phyloP scores from a whole-genome alignment of 805 yeast genomes.

The Teunomyces panamensis region DNA sequence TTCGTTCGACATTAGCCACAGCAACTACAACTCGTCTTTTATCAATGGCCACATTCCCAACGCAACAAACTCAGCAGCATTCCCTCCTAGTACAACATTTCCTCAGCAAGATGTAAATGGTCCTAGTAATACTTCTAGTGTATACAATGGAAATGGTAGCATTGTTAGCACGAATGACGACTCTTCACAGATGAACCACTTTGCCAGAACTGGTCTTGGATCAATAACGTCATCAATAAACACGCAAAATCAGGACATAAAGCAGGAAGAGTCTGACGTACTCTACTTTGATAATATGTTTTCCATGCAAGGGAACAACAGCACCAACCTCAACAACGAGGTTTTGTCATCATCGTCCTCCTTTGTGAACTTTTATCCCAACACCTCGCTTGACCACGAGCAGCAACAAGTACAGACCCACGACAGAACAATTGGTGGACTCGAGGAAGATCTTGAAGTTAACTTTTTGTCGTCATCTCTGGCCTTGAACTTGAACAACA shows the following conservation, averaged over 20 bases:
- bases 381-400: neutral
- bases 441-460: neutral
- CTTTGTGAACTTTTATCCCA: constrained; percentile 5
- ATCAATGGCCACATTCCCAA: constrained; percentile 12
- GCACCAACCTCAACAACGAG: constrained; percentile 3
- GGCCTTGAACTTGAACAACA: constrained; percentile 4
- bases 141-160: constrained; percentile 2
- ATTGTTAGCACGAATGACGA: constrained; percentile 3
- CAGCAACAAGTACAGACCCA: neutral
- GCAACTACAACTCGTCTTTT: constrained; percentile 8
- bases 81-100: constrained; percentile 11
- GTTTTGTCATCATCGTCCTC: constrained; percentile 7
- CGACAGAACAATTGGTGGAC: neutral
- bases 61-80: constrained; percentile 13
- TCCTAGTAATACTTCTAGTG: constrained; percentile 3
- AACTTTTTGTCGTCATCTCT: constrained; percentile 1
- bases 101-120: constrained; percentile 1
- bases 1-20: constrained; percentile 9
- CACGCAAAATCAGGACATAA: neutral
- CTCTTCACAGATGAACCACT: constrained; percentile 8
- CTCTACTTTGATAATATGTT: constrained; percentile 6
- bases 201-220: constrained; percentile 13
- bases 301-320: neutral
- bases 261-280: constrained; percentile 5
- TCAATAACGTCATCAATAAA: constrained; percentile 4